Evolutionary conservation across 75 land plant genomes (phyloP), one percentile per base, ranked within the genome.

Genomic region (Pinus albicaulis): DNA sequence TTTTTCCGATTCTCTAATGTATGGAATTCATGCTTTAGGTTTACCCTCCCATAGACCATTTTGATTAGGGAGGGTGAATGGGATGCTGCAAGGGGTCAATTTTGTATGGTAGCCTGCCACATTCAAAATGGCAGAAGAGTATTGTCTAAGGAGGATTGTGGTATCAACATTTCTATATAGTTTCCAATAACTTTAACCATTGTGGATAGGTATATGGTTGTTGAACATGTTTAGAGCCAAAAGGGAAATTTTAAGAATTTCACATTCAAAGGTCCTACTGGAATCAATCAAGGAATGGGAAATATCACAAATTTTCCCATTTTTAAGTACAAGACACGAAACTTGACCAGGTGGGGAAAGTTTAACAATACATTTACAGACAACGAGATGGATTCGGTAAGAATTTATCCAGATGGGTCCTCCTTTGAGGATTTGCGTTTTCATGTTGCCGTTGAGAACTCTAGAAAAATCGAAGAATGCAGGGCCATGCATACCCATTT

Each of bases 181-280:
- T 31, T 31, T 31, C 1, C 2, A 2, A 31, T 1, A 2, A 31
- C 31, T 31, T 31, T 31, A 31, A 31, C 31, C 31, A 31, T 31
- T 31, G 31, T 31, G 1, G 31, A 31, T 31, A 31, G 31, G 31
- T 31, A 31, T 31, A 31, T 31, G 31, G 31, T 31, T 71, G 79
- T 83, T 3, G 95, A 92, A 0, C 72, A 80, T 34, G 79, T 94
- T 24, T 85, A 85, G 83, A 92, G 89, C 63, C 79, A 66, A 23
- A 81, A 70, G 57, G 48, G 41, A 20, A 76, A 55, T 36, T 94
- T 92, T 72, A 81, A 71, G 12, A 75, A 48, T 38, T 63, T 90
- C 66, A 66, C 69, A 19, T 81, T 92, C 24, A 20, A 13, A 38
- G 73, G 73, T 38, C 44, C 70, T 36, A 7, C 48, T 34, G n/a